phyloP scores from a whole-genome alignment of 495 filamentous ascomycete species.

The Halenospora varia region DNA sequence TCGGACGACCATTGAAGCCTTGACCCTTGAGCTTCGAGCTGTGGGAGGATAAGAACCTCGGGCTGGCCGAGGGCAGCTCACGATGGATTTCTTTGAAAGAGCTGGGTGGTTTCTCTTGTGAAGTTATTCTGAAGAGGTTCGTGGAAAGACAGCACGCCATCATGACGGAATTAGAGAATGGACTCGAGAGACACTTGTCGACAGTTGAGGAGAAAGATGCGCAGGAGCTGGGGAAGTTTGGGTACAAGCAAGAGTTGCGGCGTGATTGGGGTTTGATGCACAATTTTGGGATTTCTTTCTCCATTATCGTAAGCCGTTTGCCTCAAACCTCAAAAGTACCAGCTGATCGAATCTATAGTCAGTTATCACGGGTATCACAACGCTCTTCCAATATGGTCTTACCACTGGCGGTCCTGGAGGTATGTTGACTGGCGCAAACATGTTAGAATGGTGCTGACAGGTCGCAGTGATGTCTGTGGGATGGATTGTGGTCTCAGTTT shows the following conservation, averaged over 20 bases:
- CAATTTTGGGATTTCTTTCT: slow-evolving; percentile 64
- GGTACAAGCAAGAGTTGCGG: slow-evolving; percentile 59
- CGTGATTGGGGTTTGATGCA: slow-evolving; percentile 59
- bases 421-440: slow-evolving; percentile 29
- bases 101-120: not conserved
- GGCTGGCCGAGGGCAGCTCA: not conserved
- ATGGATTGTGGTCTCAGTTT: slow-evolving; percentile 57
- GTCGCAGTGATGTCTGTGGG: slow-evolving; percentile 45
- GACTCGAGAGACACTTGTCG: slow-evolving; percentile 6
- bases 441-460: slow-evolving; percentile 1
- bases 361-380: slow-evolving; percentile 59
- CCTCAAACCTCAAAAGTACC: not conserved
- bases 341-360: slow-evolving; percentile 34
- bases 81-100: not conserved
- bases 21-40: not conserved
- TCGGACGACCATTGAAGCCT: not conserved
- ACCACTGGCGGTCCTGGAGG: slow-evolving; percentile 53
- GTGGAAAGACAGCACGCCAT: not conserved
- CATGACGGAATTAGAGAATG: slow-evolving; percentile 14
- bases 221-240: slow-evolving; percentile 50
- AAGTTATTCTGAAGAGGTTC: not conserved
- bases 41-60: not conserved
- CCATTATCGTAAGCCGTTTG: slow-evolving; percentile 49
- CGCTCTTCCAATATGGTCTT: slow-evolving; percentile 52
- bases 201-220: slow-evolving; percentile 42